These are phyloP conservation scores for Penicillium salamii DNA, from an alignment of 495 filamentous ascomycete genomes.

Conservation along the genomic window DNA sequence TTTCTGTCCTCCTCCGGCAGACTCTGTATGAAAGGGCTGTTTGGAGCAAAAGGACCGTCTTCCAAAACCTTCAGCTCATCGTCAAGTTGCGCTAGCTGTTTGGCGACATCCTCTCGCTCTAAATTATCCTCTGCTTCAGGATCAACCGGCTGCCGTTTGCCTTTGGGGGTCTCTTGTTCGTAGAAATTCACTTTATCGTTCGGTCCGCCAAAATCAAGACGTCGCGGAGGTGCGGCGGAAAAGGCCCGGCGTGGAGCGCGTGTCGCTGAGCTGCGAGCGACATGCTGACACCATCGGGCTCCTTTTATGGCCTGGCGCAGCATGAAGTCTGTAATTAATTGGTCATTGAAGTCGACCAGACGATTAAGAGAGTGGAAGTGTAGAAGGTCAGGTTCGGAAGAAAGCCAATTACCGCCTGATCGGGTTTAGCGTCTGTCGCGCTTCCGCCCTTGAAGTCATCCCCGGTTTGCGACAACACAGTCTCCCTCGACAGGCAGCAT, in stretches of 20 bases:
- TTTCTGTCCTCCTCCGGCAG: constrained; percentile 40
- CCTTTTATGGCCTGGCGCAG: constrained; percentile 47
- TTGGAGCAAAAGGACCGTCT: constrained; percentile 40
- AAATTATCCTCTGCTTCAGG: constrained; percentile 52
- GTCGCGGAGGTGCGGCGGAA: constrained; percentile 33
- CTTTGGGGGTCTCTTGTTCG: constrained; percentile 36
- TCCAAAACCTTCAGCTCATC: constrained; percentile 49
- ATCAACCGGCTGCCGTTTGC: constrained; percentile 39
- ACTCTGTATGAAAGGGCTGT: constrained; percentile 40
- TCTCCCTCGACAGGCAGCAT: constrained; percentile 19
- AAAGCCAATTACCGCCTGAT: constrained; percentile 28
- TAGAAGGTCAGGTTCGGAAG: constrained; percentile 20
- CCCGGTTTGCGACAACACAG: constrained; percentile 18
- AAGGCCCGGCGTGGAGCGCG: constrained; percentile 30
- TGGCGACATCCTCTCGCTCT: constrained; percentile 43
- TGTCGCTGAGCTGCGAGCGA: constrained; percentile 30
- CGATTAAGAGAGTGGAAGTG: constrained; percentile 3
- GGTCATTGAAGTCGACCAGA: constrained; percentile 27
- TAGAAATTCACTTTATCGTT: constrained; percentile 46
- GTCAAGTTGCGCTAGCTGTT: constrained; percentile 50
- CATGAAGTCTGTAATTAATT: constrained; percentile 37
- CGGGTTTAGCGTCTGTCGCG: constrained; percentile 33
- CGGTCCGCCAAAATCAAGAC: constrained; percentile 36
- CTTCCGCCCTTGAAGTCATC: constrained; percentile 20
- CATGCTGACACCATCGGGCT: constrained; percentile 46